Evolutionary conservation across 176 grass and related monocot species (phyloP).

Genomic region (Puya raimondii): DNA sequence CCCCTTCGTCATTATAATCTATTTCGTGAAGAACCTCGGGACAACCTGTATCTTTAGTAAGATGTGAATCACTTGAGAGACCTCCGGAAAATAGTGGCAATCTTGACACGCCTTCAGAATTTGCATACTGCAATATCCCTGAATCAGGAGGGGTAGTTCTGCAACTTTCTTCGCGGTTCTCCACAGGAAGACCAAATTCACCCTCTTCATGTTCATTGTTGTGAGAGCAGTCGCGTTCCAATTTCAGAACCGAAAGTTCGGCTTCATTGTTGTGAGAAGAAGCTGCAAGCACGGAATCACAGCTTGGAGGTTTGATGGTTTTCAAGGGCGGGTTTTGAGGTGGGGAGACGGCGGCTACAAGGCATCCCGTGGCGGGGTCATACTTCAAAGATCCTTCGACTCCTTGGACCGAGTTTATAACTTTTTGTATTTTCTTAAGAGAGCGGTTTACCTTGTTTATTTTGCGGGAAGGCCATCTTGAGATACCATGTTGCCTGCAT

Average conservation of each 20-base stretch:
- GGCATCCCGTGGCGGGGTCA: slow-evolving; percentile 61
- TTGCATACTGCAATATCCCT: neutral
- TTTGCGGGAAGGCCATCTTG: slow-evolving; percentile 93
- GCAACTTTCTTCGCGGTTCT: neutral
- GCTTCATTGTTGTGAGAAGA: neutral
- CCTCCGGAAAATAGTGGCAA: neutral
- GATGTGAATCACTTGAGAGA: neutral
- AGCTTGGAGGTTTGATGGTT: neutral
- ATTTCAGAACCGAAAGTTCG: slow-evolving; percentile 27
- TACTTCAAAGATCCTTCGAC: slow-evolving; percentile 71
- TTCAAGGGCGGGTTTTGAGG: slow-evolving; percentile 24
- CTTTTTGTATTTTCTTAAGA: slow-evolving; percentile 86
- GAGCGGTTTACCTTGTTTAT: slow-evolving; percentile 99
- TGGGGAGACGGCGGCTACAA: slow-evolving; percentile 49
- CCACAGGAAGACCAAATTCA: neutral
- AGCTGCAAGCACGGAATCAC: neutral
- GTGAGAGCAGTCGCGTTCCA: slow-evolving; percentile 29
- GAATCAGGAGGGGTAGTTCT: neutral
- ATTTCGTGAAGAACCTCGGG: neutral
- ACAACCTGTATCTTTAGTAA: neutral
- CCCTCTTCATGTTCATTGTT: slow-evolving; percentile 6
- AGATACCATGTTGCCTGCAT: slow-evolving; percentile 89
- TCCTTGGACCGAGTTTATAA: slow-evolving; percentile 83
- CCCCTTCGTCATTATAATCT: slow-evolving; percentile 7
- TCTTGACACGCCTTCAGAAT: neutral